Base-by-base conservation (phyloP, 164 flowering plant genomes). In the Vitis cinerea region DNA sequence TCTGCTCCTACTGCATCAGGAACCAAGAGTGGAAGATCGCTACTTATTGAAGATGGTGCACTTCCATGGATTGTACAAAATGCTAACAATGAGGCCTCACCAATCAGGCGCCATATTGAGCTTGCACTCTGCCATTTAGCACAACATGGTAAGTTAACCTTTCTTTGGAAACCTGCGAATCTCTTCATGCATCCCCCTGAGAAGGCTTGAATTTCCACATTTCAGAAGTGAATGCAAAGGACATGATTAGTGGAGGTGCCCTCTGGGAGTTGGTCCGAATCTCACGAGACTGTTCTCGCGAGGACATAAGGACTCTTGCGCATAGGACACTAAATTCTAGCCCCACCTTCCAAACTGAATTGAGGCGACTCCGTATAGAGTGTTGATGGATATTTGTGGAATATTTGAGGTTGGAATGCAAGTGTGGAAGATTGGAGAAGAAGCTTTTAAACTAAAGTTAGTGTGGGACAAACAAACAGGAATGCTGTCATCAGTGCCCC, bases 61-160 rank as follows among this genome's bases (percentile, higher is more conserved):
- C 90, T 95, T 69, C 83, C 94, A 27, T 95, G 99, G 97, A 91
- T 95, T 50, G 92, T 95, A 58, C 93, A 91, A 67, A 95, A 93
- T 81, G 96, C 98, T 9, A 91, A 88, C 70, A 91, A 86, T 70
- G 99, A 93, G 74, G 94, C 90, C 63, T 88, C 96, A 4, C 83
- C 94, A 64, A 88, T 95, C 60, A 77, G 90, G 78, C 93, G 96
- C 59, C 99, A 95, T 66, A 84, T 91, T 63, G 99, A 95, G 79
- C 97, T 93, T 59, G 97, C 99, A 23, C 96, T 95, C 67, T 95
- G 99, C 79, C 99, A 93, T 79, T 78, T 95, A 63, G 99, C 97
- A 29, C 98, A 95, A 56, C 96, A 90, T 65, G 99, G 98, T 93
- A 71, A 77, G 73, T 56, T 50, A 16, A 23, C 47, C 47, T 59